Evolutionary conservation across 805 yeast genomes (phyloP).

Genomic region (Candida ponderosae): DNA sequence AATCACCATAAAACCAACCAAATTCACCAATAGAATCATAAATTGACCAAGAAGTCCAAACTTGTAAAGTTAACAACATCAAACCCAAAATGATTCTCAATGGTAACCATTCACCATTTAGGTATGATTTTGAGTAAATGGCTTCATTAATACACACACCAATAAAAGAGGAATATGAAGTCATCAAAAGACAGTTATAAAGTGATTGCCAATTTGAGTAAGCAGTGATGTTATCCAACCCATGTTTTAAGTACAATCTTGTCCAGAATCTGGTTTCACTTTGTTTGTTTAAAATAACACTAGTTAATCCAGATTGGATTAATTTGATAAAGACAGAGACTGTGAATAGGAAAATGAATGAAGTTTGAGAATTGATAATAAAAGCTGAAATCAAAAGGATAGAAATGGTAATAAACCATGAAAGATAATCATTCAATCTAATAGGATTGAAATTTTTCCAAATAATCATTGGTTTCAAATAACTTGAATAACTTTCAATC

Average conservation of each 20-base stretch:
- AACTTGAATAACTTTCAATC: conserved; percentile 26
- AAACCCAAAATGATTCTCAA: conserved; percentile 53
- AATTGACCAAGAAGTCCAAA: conserved; percentile 64
- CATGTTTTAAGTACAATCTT: conserved; percentile 53
- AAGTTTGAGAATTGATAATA: conserved; percentile 19
- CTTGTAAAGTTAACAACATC: conserved; percentile 48
- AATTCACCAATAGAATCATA: conserved; percentile 67
- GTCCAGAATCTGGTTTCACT: conserved; percentile 58
- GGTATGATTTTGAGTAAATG: conserved; percentile 17
- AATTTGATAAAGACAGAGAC: conserved; percentile 37
- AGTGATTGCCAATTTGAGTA: conserved; percentile 67
- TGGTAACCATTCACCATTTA: conserved; percentile 33
- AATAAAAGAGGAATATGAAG: conserved; percentile 49
- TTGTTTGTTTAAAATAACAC: conserved; percentile 48
- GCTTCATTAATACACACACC: conserved; percentile 27
- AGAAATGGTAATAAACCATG: conserved; percentile 33
- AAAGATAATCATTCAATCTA: conserved; percentile 56
- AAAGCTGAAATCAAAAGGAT: conserved; percentile 33
- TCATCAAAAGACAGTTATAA: conserved; percentile 42
- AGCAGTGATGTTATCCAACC: conserved; percentile 56
- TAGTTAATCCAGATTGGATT: conserved; percentile 41
- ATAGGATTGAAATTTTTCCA: conserved; percentile 55
- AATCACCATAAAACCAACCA: conserved; percentile 91
- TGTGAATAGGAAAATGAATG: conserved; percentile 20
- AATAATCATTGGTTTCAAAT: conserved; percentile 52